phyloP scores from a whole-genome alignment of 495 filamentous ascomycete species.

The Lasiosphaeria ovina region DNA sequence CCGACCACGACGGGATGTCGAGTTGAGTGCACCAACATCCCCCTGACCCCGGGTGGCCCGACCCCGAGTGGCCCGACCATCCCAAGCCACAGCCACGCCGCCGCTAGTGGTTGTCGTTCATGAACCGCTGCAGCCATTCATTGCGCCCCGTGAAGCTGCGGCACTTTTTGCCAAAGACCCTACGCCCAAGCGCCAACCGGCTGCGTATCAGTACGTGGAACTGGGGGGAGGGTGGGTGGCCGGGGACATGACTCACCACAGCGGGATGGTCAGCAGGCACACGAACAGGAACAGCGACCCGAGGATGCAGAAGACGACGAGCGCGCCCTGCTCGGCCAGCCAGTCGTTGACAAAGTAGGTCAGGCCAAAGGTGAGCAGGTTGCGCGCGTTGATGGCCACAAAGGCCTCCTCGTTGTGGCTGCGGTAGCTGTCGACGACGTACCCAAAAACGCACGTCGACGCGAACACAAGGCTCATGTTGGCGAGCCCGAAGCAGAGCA shows the following conservation, averaged over 20 bases:
- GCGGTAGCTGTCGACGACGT: constrained; percentile 54
- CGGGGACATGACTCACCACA: constrained; percentile 37
- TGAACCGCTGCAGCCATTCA: constrained; percentile 45
- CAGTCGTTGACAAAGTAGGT: constrained; percentile 56
- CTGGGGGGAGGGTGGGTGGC: background rate
- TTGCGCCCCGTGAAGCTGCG: constrained; percentile 47
- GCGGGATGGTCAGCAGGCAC: constrained; percentile 48
- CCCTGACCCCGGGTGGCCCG: too few species aligned
- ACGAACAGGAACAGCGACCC: constrained; percentile 47
- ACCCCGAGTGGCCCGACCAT: too few species aligned
- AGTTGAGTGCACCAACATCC: too few species aligned
- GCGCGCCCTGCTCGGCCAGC: constrained; percentile 43
- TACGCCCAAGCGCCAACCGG: background rate
- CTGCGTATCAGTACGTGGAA: too few species aligned
- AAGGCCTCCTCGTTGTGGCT: constrained; percentile 53
- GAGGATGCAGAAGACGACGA: constrained; percentile 52
- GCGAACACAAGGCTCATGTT: constrained; percentile 54
- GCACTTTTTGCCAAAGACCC: constrained; percentile 51
- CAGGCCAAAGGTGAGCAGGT: constrained; percentile 52
- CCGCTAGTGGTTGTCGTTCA: constrained; percentile 42
- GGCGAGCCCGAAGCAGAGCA: constrained; percentile 52
- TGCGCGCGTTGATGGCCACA: constrained; percentile 55
- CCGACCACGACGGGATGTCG: too few species aligned
- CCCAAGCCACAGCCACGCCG: too few species aligned
- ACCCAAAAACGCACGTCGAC: constrained; percentile 52